Conservation (phyloP, 495 filamentous ascomycete species). For the Pseudoneurospora amorphoporcata region DNA sequence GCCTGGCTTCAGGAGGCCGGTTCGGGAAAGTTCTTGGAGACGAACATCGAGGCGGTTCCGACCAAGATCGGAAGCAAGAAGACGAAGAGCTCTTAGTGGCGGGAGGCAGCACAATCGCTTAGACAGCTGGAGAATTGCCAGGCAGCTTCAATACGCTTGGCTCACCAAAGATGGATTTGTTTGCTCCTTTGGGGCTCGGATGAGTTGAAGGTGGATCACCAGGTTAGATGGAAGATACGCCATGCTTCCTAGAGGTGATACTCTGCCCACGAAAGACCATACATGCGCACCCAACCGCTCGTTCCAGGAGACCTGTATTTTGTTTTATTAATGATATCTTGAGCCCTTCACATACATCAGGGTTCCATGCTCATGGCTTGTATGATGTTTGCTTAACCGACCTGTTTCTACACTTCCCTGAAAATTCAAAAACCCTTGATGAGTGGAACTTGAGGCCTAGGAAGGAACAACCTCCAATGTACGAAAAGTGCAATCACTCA, state of each 20-base stretch:
- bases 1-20: slow-evolving; percentile 19
- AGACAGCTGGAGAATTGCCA: not conserved
- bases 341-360: not conserved
- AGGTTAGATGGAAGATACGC: not conserved
- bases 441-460: not conserved
- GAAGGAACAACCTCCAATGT: not conserved
- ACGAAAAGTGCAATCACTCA: not conserved
- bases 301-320: not conserved
- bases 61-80: slow-evolving; percentile 32
- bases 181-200: not conserved
- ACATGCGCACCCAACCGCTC: not conserved
- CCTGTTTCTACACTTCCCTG: not conserved
- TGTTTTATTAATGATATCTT: not conserved
- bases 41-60: slow-evolving; percentile 25
- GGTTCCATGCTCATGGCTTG: not conserved
- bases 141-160: not conserved
- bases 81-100: slow-evolving; percentile 7
- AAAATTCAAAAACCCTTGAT: not conserved
- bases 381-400: not conserved
- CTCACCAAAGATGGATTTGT: not conserved
- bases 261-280: not conserved
- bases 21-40: slow-evolving; percentile 12
- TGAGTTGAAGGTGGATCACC: not conserved
- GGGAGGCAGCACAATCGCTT: not conserved
- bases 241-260: not conserved